Evolutionary conservation across 2,329 filamentous ascomycete species (phyloP), one percentile per base, ranked within the genome.

Genomic region (Fusarium pseudocircinatum): DNA sequence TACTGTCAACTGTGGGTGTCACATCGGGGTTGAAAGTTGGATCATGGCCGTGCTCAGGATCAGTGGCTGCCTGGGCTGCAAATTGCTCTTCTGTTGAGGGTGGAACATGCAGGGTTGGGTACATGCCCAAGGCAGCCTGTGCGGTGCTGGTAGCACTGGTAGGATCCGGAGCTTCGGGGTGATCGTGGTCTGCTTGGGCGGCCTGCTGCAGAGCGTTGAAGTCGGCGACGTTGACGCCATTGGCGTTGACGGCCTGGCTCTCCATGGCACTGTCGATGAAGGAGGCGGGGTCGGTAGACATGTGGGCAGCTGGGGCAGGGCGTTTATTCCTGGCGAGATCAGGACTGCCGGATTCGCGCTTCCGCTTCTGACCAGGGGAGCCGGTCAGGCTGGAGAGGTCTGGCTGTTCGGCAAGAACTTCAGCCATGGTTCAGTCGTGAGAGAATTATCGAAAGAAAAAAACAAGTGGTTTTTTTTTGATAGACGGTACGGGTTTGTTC

Each of bases 41-140:
- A n/a, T 83, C 81, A 42, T 82, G 81, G n/a, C 72, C 74, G 34
- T 81, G 79, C 22, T 81, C 79, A 36, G 60, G 61, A 69, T 83
- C 81, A n/a, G 75, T 71, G 18, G 81, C 80, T 6, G 82, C 80
- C 76, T 90, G 88, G n/a, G 85, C 84, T 11, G 87, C 87, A 78
- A 90, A 90, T 22, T 88, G 87, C 80, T 90, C 88, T 75, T 90
- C 88, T 1, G 88, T 90, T 7, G 87, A 83, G 28, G 85, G 84
- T 7, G 88, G 88, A 6, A 90, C 86, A 71, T 90, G 88, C 7
- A 90, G 82, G 4, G 88, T 88, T 10, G 88, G 88, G 76, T 89
- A 90, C 85, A 90, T 88, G 63, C 86, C 86, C 6, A 90, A 82
- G 34, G 88, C 88, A 18, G 89, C 89, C 44, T 89, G 88, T 10